Evolutionary conservation across 371 early-diverging fungal species (phyloP), one percentile per base, ranked within the genome.

Genomic region (Lichtheimia ornata): DNA sequence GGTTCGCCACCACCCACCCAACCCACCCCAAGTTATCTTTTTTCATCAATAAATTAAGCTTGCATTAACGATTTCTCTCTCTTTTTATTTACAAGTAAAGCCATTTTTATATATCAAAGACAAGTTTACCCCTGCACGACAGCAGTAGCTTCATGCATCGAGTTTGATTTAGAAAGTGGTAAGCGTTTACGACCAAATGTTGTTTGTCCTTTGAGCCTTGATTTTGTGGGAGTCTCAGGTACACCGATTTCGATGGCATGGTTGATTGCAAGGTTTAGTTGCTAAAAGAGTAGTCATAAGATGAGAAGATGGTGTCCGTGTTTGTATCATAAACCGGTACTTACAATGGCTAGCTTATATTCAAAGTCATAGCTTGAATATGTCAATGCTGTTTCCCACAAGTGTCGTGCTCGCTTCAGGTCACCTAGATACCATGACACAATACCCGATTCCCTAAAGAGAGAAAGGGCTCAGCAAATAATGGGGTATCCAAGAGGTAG

Each of bases 311-410:
- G 4, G 41, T 25, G 30, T 30, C 30, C 47, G 30, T 13, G 17
- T 56, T 52, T 7, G 20, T 51, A 5, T 53, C 4, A 24, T 17
- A 45, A 17, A 20, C 28, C 49, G 11, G 18, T 45, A 61, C 54
- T 72, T 71, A 79, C 77, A 28, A 72, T 69, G 15, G 78, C 72
- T 20, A 77, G 58, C 51, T 83, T 69, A 56, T 81, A 84, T 64
- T 87, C 87, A 67, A 87, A 82, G 56, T 83, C 83, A 54, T 79
- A 84, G 9, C 77, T 72, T 12, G 79, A 74, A 61, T 63, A 76
- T 9, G 70, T 56, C 41, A 74, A 62, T 5, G 84, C 81, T 28
- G 66, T 67, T 56, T 84, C 85, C 87, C 85, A 87, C 7, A 79
- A 63, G 17, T 62, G 47, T 61, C 81, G 64, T 7, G 71, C 75